phyloP scores from a whole-genome alignment of 108 stramenopile species.

The Cyclotella kingstonii region DNA sequence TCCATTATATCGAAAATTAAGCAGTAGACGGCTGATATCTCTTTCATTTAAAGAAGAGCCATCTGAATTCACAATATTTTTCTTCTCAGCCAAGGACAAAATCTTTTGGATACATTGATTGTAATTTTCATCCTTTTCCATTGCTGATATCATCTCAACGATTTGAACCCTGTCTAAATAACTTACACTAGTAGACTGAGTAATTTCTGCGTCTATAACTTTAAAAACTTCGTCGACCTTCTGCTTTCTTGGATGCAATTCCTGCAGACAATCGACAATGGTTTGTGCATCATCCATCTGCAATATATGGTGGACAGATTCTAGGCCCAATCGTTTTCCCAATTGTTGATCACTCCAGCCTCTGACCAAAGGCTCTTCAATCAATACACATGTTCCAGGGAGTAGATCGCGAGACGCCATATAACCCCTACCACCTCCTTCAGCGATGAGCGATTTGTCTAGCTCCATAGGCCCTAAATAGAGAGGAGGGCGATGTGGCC shows the following conservation, averaged over 20 bases:
- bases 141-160: constrained; percentile 47
- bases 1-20: constrained; percentile 79
- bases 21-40: constrained; percentile 62
- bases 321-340: constrained; percentile 57
- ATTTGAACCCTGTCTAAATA: constrained; percentile 50
- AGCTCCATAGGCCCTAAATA: constrained; percentile 56
- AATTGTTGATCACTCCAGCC: constrained; percentile 71
- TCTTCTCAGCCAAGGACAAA: constrained; percentile 36
- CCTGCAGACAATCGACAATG: constrained; percentile 57
- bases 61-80: constrained; percentile 43
- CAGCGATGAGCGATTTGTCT: constrained; percentile 25
- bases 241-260: constrained; percentile 69
- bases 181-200: no score
- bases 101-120: constrained; percentile 23
- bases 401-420: constrained; percentile 52
- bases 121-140: constrained; percentile 29
- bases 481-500: constrained; percentile 48
- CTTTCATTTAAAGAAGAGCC: constrained; percentile 22
- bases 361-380: constrained; percentile 61
- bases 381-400: constrained; percentile 68
- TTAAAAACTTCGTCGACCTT: constrained; percentile 45
- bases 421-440: constrained; percentile 75
- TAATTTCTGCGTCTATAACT: constrained; percentile 6
- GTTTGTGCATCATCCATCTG: constrained; percentile 30
- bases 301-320: constrained; percentile 56